Percentiles rank a stretch among this genome's conserved stretches.
Evolutionary conservation across 164 flowering plant genomes (phyloP).

Genomic region (Stephania cephalantha): DNA sequence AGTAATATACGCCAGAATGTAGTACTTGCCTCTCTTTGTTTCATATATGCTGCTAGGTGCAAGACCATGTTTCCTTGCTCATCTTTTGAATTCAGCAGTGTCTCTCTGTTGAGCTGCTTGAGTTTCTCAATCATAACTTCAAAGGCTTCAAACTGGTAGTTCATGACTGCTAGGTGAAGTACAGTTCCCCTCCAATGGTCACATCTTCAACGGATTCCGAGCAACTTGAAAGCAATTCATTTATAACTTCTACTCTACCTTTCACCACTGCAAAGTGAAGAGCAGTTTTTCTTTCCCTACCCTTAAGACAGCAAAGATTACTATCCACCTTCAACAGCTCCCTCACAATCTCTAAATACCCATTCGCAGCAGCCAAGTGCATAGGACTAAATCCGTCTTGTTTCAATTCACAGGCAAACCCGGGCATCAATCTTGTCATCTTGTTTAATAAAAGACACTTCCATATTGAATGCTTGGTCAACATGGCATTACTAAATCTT

Average conservation of each 20-base stretch:
- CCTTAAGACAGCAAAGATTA: conserved; percentile 20
- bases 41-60: conserved; percentile 24
- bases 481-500: too few relatives aligned
- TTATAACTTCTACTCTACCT: conserved; percentile 18
- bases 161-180: too few relatives aligned
- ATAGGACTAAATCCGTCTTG: conserved; percentile 33
- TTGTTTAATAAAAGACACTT: conserved; percentile 15
- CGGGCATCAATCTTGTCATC: conserved; percentile 22
- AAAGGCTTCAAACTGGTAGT: too few relatives aligned
- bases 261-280: conserved; percentile 32
- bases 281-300: conserved; percentile 22
- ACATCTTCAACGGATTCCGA: too few relatives aligned
- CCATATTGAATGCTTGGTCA: too few relatives aligned
- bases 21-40: conserved; percentile 23
- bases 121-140: too few relatives aligned
- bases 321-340: conserved; percentile 8
- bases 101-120: too few relatives aligned
- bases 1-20: background rate
- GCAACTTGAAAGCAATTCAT: too few relatives aligned
- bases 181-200: too few relatives aligned
- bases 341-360: conserved; percentile 6
- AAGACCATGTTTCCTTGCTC: too few relatives aligned
- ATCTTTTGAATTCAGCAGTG: too few relatives aligned
- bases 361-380: conserved; percentile 23
- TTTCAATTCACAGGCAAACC: conserved; percentile 26